Evolutionary conservation across 1,284 basidiomycete genomes (phyloP), one percentile per base, ranked within the genome.

Genomic region (Xerocomus cyaneibrunnescens): DNA sequence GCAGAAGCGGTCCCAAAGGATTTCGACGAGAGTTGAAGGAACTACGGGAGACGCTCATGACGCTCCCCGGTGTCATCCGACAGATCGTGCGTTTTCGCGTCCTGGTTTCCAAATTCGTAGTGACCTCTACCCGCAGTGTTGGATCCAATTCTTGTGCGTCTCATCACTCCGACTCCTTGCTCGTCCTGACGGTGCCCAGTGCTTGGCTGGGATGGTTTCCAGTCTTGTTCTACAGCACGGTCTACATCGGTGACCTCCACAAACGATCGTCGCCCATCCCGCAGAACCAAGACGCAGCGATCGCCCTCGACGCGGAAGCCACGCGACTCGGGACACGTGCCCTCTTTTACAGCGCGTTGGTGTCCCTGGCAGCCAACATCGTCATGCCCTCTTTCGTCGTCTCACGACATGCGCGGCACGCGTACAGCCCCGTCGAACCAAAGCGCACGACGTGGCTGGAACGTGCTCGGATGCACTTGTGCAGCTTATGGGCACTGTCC

Each of bases 131-230:
- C 35, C 21, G 12, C 52, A 89, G 87, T 89, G 80, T 58, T 69
- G 85, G 27, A 83, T 91, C 32, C 93, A 96, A 71, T 92, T 95
- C 73, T 95, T 94, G 91, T 93, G 66, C 59, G 87, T 75, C 31
- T 39, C 31, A 32, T n/a, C 44, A 3, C 27, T 45, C 9, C 19
- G 32, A 31, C 37, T 38, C 17, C 3, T 32, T 31, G 36, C 47
- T 44, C 13, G 41, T 13, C n/a, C 45, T 58, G 23, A 64, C 42
- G 5, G 43, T 53, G 28, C 27, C n/a, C 52, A 91, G 89, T 56
- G 79, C 86, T 4, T 92, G 83, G 81, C 76, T 92, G 51, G 89
- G 83, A 3, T 95, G 93, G 93, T 95, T 94, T 61, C 93, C 93
- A 0, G 74, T 94, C 25, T 74, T 95, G 2, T 95, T 96, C 72